Evolutionary conservation across 345 rosid genomes (phyloP).

Genomic region (Trapa bicornis): DNA sequence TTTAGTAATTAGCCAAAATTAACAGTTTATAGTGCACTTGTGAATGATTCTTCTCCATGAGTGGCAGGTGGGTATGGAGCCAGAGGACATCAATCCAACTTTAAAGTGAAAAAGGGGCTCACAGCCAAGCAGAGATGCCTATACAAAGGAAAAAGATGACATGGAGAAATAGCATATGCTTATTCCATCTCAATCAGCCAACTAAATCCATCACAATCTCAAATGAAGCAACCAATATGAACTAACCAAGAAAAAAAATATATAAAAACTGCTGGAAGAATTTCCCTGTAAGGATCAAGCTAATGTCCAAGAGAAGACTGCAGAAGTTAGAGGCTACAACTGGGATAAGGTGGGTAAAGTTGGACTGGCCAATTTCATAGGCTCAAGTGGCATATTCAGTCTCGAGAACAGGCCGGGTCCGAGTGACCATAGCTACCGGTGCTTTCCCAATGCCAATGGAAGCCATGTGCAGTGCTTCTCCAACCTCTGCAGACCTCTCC

Average conservation of each 20-base stretch:
- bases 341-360: too few relatives aligned
- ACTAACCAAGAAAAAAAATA: background rate
- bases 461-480: slow-evolving; percentile 77
- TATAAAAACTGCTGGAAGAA: background rate
- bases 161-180: background rate
- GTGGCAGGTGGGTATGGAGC: too few relatives aligned
- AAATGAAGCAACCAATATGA: background rate
- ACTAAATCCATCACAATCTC: background rate
- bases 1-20: too few relatives aligned
- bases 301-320: background rate
- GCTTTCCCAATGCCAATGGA: slow-evolving; percentile 70
- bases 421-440: slow-evolving; percentile 63
- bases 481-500: slow-evolving; percentile 91
- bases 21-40: too few relatives aligned
- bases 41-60: too few relatives aligned
- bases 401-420: slow-evolving; percentile 91
- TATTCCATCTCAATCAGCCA: slow-evolving; percentile 1
- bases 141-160: too few relatives aligned
- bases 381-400: slow-evolving; percentile 64
- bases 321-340: too few relatives aligned
- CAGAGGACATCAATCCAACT: too few relatives aligned
- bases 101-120: too few relatives aligned
- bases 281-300: background rate
- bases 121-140: too few relatives aligned
- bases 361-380: background rate